Conservation (phyloP, 2,329 filamentous ascomycete genomes). For the Aspergillus novoparasiticus region DNA sequence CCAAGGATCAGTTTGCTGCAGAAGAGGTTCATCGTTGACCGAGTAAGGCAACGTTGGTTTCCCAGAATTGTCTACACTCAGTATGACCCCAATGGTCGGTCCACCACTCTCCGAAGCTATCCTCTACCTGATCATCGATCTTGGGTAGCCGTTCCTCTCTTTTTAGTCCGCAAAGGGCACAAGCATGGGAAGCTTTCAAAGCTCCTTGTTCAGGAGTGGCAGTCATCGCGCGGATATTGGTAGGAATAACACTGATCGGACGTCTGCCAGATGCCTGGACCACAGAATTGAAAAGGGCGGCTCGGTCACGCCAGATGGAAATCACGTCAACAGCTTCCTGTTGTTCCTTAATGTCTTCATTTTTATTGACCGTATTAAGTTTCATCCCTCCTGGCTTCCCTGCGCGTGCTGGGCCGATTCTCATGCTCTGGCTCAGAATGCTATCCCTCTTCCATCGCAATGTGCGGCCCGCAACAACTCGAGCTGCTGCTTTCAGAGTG, state of each 20-base stretch:
- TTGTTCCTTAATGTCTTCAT: constrained; percentile 79
- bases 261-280: constrained; percentile 40
- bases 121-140: constrained; percentile 76
- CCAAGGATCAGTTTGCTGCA: background rate
- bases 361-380: constrained; percentile 79
- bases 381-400: constrained; percentile 85
- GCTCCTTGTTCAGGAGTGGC: constrained; percentile 66
- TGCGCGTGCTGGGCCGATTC: constrained; percentile 73
- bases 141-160: constrained; percentile 79
- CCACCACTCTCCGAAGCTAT: constrained; percentile 98
- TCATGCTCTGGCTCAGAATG: constrained; percentile 82
- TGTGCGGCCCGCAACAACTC: constrained; percentile 80
- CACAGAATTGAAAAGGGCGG: constrained; percentile 73
- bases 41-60: constrained; percentile 70
- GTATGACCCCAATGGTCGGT: constrained; percentile 82
- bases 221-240: constrained; percentile 67
- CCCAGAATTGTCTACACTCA: constrained; percentile 83
- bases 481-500: constrained; percentile 63
- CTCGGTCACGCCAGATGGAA: constrained; percentile 71
- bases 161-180: constrained; percentile 84
- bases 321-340: constrained; percentile 80
- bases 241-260: constrained; percentile 69
- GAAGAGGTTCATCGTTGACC: constrained; percentile 60
- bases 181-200: constrained; percentile 72
- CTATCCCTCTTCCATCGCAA: constrained; percentile 89